Percentiles rank a stretch among this genome's conserved stretches.
These are phyloP conservation scores for Globisporangium paddicum DNA, from an alignment of 352 stramenopile genomes.

Conservation along the genomic window DNA sequence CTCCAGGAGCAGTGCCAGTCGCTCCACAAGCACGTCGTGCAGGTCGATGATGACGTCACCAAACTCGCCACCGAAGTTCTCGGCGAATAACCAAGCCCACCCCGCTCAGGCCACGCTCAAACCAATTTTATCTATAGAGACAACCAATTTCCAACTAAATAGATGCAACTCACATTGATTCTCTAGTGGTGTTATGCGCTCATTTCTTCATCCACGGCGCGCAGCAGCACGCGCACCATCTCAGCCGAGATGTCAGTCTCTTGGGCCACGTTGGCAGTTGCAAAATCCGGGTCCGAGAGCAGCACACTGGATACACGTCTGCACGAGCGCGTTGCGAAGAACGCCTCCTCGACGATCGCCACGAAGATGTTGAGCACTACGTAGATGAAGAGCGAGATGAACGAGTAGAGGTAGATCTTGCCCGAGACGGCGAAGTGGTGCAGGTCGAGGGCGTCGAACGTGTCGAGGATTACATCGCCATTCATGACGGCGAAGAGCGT, in stretches of 20 bases:
- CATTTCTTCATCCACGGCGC: constrained; percentile 20
- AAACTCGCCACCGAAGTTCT: constrained; percentile 80
- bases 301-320: constrained; percentile 57
- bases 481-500: constrained; percentile 90
- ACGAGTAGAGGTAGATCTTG: constrained; percentile 85
- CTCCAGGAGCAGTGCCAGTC: constrained; percentile 81
- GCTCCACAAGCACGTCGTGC: constrained; percentile 79
- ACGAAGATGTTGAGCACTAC: constrained; percentile 93
- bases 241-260: constrained; percentile 51
- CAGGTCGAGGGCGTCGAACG: constrained; percentile 78
- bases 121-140: too few relatives aligned
- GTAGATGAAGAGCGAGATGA: constrained; percentile 92
- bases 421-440: constrained; percentile 62
- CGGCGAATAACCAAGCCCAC: constrained; percentile 37
- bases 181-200: not conserved
- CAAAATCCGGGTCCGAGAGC: constrained; percentile 42
- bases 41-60: constrained; percentile 83
- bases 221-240: constrained; percentile 49
- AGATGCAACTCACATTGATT: not conserved
- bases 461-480: constrained; percentile 89
- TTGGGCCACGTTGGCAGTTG: constrained; percentile 25
- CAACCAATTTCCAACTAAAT: not conserved
- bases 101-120: too few relatives aligned
- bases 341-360: constrained; percentile 88
- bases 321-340: constrained; percentile 81